A percentile compares a stretch with the other conserved stretches of the same genome.
phyloP scores from a whole-genome alignment of 2,329 filamentous ascomycete genomes.

The Fusarium transvaalense region DNA sequence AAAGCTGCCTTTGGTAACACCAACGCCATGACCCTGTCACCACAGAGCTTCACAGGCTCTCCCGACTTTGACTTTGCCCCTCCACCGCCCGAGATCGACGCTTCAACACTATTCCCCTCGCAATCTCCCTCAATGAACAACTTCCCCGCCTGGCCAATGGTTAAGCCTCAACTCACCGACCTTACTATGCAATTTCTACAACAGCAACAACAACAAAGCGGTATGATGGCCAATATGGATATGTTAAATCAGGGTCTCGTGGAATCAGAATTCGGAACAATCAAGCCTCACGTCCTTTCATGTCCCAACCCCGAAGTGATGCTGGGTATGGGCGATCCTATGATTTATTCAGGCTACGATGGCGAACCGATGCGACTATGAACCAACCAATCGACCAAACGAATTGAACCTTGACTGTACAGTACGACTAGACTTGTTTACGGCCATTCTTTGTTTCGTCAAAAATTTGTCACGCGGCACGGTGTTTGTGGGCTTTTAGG shows the following conservation, averaged over 20 bases:
- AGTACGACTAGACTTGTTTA: conserved; percentile 46
- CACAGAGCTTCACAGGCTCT: conserved; percentile 62
- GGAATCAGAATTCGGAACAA: conserved; percentile 65
- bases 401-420: conserved; percentile 36
- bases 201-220: conserved; percentile 58
- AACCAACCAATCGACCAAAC: conserved; percentile 35
- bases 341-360: conserved; percentile 69
- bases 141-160: conserved; percentile 52
- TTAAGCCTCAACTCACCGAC: conserved; percentile 46
- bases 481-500: conserved; percentile 38
- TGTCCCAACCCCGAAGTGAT: conserved; percentile 67
- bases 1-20: conserved; percentile 60
- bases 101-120: conserved; percentile 52
- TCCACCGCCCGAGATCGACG: conserved; percentile 52
- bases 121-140: conserved; percentile 53
- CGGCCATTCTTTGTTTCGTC: conserved; percentile 44
- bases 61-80: conserved; percentile 55
- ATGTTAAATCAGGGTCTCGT: conserved; percentile 64
- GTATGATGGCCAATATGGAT: conserved; percentile 59
- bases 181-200: conserved; percentile 58
- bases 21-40: conserved; percentile 64
- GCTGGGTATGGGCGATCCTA: conserved; percentile 69
- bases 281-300: conserved; percentile 68
- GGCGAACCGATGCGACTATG: conserved; percentile 59
- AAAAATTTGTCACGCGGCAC: conserved; percentile 41